Evolutionary conservation across 2,329 filamentous ascomycete species (phyloP).

Genomic region (Exophiala sideris): DNA sequence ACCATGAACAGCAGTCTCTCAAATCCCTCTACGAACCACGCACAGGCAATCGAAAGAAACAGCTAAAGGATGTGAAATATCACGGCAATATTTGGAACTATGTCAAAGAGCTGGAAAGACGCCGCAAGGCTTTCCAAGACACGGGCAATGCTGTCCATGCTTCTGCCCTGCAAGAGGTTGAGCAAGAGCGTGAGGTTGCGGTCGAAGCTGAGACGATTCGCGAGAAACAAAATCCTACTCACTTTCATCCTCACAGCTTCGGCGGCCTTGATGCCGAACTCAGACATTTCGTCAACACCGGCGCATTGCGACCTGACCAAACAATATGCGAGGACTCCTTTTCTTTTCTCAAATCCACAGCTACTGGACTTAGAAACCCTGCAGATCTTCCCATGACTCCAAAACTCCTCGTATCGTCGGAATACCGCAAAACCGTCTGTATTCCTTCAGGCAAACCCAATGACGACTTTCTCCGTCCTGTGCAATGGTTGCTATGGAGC

Average conservation of each 20-base stretch:
- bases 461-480: constrained; percentile 52
- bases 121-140: constrained; percentile 19
- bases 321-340: constrained; percentile 4
- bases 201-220: constrained; percentile 62
- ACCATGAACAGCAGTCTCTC: constrained; percentile 54
- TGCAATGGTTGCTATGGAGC: constrained; percentile 54
- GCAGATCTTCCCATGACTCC: background rate
- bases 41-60: background rate
- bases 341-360: constrained; percentile 30
- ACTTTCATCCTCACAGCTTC: constrained; percentile 42
- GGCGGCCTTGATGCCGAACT: constrained; percentile 46
- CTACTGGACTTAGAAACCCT: constrained; percentile 25
- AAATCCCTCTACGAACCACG: constrained; percentile 52
- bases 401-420: constrained; percentile 47
- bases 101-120: constrained; percentile 26
- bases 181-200: constrained; percentile 63
- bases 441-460: constrained; percentile 11
- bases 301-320: background rate
- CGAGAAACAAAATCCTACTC: constrained; percentile 50
- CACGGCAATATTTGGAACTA: constrained; percentile 20
- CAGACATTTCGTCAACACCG: constrained; percentile 37
- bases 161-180: constrained; percentile 51
- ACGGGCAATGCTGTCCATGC: constrained; percentile 35
- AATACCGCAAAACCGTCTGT: constrained; percentile 50
- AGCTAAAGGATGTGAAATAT: background rate